Base-by-base conservation (phyloP, 2,329 filamentous ascomycete species). In the Tympanopsis confertula region DNA sequence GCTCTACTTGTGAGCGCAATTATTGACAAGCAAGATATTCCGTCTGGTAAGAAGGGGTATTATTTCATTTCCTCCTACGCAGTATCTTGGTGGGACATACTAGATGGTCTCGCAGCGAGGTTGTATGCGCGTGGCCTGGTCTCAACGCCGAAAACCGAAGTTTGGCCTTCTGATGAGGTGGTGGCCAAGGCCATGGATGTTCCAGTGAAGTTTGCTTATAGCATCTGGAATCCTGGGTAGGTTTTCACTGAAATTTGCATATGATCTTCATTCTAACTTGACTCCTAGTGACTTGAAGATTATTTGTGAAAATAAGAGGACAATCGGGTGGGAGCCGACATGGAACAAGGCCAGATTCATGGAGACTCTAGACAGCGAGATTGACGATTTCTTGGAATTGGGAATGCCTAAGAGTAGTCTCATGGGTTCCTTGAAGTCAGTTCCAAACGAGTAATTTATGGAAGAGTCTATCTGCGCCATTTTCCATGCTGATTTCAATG, bases 51-150 rank as follows among this genome's bases (percentile, higher is more conserved):
- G 13, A 39, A 56, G 0, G 55, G 58, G 1, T 60, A 58, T 39
- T 57, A 57, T 40, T 59, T 59, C 29, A 46, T 47, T 3, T 37
- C 50, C 12, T 50, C 50, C 3, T 54, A 61, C 24, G 44, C 42
- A 5, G 35, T 42, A 0, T 39, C 45, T 5, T 56, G 50, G 47
- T 57, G 52, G 53, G 47, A 49, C 1, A 35, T 55, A 19, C 46
- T 53, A 47, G 40, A 55, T 1, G 38, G 43, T 5, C 39, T 61
- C 5, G 50, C 54, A 0, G 15, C 44, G 18, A 39, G 36, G 0
- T 40, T 61, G 10, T 26, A 57, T 10, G 43, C 46, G 1, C 52
- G 52, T 2, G 53, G 50, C 4, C 50, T 60, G 4, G 47, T 58
- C 0, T 35, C 39, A 1, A 43, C 54, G 1, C 42, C 53, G 1